Evolutionary conservation across 257 asterid genomes (phyloP).

Genomic region (Nicotiana otophora): DNA sequence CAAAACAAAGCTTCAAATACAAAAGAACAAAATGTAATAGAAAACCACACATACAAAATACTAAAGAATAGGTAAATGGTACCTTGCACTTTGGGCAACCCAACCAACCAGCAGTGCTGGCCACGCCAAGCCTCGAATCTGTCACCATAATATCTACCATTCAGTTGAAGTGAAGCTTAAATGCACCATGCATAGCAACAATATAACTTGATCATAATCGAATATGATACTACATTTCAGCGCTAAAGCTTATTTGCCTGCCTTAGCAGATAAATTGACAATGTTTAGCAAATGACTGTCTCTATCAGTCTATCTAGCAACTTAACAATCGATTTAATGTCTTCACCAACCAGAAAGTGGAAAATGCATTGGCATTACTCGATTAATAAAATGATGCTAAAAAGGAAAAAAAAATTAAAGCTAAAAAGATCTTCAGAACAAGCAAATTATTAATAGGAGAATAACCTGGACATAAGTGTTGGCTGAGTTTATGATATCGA

Average conservation of each 20-base stretch:
- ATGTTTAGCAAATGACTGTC: not conserved
- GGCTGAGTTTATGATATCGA: constrained; percentile 67
- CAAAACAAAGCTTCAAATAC: not conserved
- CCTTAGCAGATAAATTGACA: not conserved
- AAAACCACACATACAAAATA: not conserved
- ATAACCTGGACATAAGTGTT: constrained; percentile 85
- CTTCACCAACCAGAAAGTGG: not conserved
- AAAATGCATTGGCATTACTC: not conserved
- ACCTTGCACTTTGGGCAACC: constrained; percentile 99
- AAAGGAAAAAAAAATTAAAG: not conserved
- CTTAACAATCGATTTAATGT: not conserved
- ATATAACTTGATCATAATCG: not conserved
- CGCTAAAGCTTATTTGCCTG: not conserved
- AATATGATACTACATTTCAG: not conserved
- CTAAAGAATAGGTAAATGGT: not conserved
- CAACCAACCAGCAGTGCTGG: constrained; percentile 90
- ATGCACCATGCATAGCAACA: not conserved
- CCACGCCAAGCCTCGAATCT: constrained; percentile 98
- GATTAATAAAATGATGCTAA: not conserved
- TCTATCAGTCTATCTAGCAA: not conserved
- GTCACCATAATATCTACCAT: constrained; percentile 20
- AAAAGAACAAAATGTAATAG: not conserved
- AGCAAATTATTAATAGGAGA: not conserved
- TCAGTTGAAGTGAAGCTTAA: constrained; percentile 2
- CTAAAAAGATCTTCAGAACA: not conserved